These are phyloP conservation scores for Cornus suecica DNA, from an alignment of 148 eudicot species.

Conservation along the genomic window DNA sequence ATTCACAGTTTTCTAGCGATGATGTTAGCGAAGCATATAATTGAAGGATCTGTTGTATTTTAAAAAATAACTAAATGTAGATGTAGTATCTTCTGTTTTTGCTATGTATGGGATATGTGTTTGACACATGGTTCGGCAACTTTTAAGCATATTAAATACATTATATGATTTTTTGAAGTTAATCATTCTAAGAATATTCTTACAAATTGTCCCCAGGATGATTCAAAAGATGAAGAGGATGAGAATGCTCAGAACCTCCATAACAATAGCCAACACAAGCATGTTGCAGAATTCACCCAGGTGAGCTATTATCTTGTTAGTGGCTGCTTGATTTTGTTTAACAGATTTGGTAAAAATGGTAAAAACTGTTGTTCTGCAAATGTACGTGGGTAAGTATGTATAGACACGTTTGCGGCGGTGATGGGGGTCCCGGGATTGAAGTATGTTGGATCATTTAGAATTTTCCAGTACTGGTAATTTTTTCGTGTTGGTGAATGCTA, in stretches of 20 bases:
- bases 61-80: no score
- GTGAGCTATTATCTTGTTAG: conserved; percentile 32
- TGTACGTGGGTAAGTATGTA: background rate
- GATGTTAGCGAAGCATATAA: no score
- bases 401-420: background rate
- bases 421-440: background rate
- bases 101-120: background rate
- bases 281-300: conserved; percentile 26
- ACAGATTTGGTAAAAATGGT: background rate
- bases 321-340: background rate
- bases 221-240: conserved; percentile 20
- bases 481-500: background rate
- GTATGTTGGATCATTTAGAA: background rate
- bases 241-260: conserved; percentile 23
- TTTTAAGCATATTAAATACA: no score
- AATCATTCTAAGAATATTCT: background rate
- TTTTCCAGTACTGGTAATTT: background rate
- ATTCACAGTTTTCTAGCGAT: no score
- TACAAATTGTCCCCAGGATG: conserved; percentile 37
- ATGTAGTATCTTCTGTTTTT: background rate
- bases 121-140: no score
- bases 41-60: no score
- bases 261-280: conserved; percentile 25
- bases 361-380: background rate
- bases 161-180: no score